Evolutionary conservation across 768 basidiomycete genomes (phyloP), one percentile per base, ranked within the genome.

Genomic region (Xanthoconium stramineum): DNA sequence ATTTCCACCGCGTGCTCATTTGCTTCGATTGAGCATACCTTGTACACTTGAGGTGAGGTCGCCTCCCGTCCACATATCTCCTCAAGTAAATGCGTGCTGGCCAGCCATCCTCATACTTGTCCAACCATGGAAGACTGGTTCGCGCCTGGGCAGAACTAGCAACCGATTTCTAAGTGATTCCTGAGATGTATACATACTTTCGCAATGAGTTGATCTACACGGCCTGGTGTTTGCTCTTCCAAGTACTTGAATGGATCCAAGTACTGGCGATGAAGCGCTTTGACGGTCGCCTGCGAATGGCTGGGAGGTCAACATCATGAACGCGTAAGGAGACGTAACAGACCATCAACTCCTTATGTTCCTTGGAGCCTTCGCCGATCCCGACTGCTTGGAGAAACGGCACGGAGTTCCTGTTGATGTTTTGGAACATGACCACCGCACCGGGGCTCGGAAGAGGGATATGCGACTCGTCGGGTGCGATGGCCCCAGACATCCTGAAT

Each of bases 21-120:
- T n/a, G 33, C 12, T 45, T 52, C 6, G 0, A 3, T 3, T 6
- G 40, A 20, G 15, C 9, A 24, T 38, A 19, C 36, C 24, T 50
- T 7, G 35, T 7, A 19, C 19, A 3, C 42, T 6, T 19, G 15
- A 55, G 33, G 24, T 66, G 55, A 6, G 55, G 57, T 5, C 55
- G 50, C n/a, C 28, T 58, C 0, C 1, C 2, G 6, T 59, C 55
- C 9, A 67, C 49, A 11, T 59, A 67, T 62, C 63, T 54, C 39
- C 65, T 62, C 0, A 65, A 43, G 32, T 66, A 65, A 5, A 66
- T 36, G 15, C 56, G 57, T 6, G 62, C 65, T 2, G 57, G 62
- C 65, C 65, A 66, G 14, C 35, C 6, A 28, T 55, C 55, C 15
- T 66, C 57, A 7, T 67, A 67, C 28, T 54, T 53, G 11, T 20